Conservation (phyloP, 2,329 filamentous ascomycete genomes). For the Diaporthe ilicicola region DNA sequence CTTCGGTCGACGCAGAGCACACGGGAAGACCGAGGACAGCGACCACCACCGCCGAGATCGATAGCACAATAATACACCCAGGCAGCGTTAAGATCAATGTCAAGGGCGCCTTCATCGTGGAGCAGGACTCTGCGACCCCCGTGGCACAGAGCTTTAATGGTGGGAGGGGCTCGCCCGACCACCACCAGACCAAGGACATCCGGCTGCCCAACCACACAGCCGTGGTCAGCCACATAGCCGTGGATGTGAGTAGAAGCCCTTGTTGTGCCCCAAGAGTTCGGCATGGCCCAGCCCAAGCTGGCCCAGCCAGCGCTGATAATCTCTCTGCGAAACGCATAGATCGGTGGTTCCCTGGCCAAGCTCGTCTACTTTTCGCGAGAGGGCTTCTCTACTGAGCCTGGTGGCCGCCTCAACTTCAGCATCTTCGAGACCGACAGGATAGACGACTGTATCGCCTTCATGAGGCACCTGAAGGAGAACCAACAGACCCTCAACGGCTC, state of each 20-base stretch:
- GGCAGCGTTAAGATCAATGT: slow-evolving; percentile 93
- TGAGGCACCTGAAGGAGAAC: slow-evolving; percentile 84
- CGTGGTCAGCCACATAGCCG: slow-evolving; percentile 94
- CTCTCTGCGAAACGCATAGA: slow-evolving; percentile 60
- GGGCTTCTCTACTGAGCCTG: slow-evolving; percentile 78
- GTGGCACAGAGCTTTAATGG: slow-evolving; percentile 45
- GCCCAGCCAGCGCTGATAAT: not conserved
- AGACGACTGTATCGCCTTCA: slow-evolving; percentile 91
- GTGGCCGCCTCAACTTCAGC: slow-evolving; percentile 92
- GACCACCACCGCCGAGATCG: slow-evolving; percentile 65
- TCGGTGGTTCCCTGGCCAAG: slow-evolving; percentile 94
- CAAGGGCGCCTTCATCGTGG: slow-evolving; percentile 94
- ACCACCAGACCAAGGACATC: slow-evolving; percentile 87
- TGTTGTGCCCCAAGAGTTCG: not conserved
- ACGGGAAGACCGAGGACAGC: slow-evolving; percentile 46
- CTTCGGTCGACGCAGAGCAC: slow-evolving; percentile 28
- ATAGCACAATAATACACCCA: slow-evolving; percentile 68
- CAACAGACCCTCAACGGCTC: slow-evolving; percentile 80
- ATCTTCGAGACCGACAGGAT: slow-evolving; percentile 97
- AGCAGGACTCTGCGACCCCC: slow-evolving; percentile 73
- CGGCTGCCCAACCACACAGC: slow-evolving; percentile 95
- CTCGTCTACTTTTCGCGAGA: slow-evolving; percentile 97
- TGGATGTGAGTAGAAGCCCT: slow-evolving; percentile 74
- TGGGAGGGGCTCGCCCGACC: slow-evolving; percentile 53
- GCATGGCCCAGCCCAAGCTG: not conserved